Percentiles rank a stretch among this genome's conserved stretches.
phyloP scores from a whole-genome alignment of 345 rosid genomes.

The Dipteronia dyeriana region DNA sequence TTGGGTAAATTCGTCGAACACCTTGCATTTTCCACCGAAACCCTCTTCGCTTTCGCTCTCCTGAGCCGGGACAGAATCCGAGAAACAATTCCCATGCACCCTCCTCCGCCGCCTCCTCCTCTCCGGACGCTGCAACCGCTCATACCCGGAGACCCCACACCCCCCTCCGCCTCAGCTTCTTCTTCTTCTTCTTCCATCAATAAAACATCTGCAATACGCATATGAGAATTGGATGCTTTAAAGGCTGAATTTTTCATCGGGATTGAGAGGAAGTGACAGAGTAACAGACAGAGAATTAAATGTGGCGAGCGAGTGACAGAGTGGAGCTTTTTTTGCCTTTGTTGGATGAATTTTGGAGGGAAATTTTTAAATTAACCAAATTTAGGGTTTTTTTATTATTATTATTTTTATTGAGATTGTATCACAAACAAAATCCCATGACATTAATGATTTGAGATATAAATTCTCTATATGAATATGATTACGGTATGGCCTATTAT shows the following conservation, averaged over 20 bases:
- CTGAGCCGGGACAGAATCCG: slow-evolving; percentile 31
- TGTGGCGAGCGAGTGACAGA: slow-evolving; percentile 8
- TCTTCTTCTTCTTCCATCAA: slow-evolving; percentile 11
- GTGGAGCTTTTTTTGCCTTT: neutral
- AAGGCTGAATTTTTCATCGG: slow-evolving; percentile 12
- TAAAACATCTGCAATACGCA: slow-evolving; percentile 39
- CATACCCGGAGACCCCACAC: neutral
- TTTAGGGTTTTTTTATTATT: neutral
- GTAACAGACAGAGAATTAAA: slow-evolving; percentile 16
- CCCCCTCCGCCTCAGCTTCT: neutral
- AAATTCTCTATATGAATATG: no score
- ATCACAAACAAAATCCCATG: no score
- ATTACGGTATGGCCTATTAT: no score
- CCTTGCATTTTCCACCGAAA: neutral
- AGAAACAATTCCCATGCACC: slow-evolving; percentile 19
- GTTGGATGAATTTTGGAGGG: slow-evolving; percentile 30
- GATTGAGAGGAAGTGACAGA: neutral
- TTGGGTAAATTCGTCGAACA: slow-evolving; percentile 17
- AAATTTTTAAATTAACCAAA: slow-evolving; percentile 18
- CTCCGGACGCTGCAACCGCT: neutral
- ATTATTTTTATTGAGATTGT: no score
- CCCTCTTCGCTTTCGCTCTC: slow-evolving; percentile 17
- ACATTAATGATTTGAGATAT: no score
- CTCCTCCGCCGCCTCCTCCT: neutral
- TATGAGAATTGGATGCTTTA: slow-evolving; percentile 17